phyloP scores from a whole-genome alignment of 768 basidiomycete species.

The Boletus reticuloceps region DNA sequence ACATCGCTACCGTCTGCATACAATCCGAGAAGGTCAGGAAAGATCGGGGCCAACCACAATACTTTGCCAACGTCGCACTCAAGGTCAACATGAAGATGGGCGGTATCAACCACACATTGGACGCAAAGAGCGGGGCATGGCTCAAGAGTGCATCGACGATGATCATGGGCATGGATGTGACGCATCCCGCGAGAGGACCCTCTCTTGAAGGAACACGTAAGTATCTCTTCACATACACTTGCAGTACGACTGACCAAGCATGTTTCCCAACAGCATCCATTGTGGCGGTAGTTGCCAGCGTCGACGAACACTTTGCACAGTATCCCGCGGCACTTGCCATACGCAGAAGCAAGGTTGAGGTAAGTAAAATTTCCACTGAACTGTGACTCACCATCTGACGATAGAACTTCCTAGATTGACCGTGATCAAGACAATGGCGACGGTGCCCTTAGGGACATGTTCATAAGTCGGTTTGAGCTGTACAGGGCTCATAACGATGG shows the following conservation, averaged over 20 bases:
- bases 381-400: background rate
- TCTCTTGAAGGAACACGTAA: slow-evolving; percentile 48
- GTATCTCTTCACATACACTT: background rate
- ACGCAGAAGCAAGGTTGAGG: slow-evolving; percentile 68
- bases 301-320: slow-evolving; percentile 45
- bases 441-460: slow-evolving; percentile 42
- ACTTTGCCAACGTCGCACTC: slow-evolving; percentile 53
- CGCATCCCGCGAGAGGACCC: slow-evolving; percentile 64
- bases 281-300: slow-evolving; percentile 51
- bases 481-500: slow-evolving; percentile 36
- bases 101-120: slow-evolving; percentile 49
- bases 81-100: slow-evolving; percentile 59
- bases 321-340: slow-evolving; percentile 48
- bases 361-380: background rate
- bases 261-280: slow-evolving; percentile 37
- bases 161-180: slow-evolving; percentile 63
- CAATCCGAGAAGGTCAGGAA: slow-evolving; percentile 60
- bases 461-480: slow-evolving; percentile 42
- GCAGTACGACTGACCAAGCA: background rate
- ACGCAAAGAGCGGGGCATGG: slow-evolving; percentile 38
- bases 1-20: slow-evolving; percentile 65
- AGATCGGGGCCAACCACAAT: slow-evolving; percentile 48
- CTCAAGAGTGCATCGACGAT: slow-evolving; percentile 45
- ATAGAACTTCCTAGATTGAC: background rate
- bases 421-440: slow-evolving; percentile 33